A percentile compares a stretch with the other conserved stretches of the same genome.
These are phyloP conservation scores for Trichoderma sp. DNA, from an alignment of 2,329 filamentous ascomycete species.

Conservation along the genomic window DNA sequence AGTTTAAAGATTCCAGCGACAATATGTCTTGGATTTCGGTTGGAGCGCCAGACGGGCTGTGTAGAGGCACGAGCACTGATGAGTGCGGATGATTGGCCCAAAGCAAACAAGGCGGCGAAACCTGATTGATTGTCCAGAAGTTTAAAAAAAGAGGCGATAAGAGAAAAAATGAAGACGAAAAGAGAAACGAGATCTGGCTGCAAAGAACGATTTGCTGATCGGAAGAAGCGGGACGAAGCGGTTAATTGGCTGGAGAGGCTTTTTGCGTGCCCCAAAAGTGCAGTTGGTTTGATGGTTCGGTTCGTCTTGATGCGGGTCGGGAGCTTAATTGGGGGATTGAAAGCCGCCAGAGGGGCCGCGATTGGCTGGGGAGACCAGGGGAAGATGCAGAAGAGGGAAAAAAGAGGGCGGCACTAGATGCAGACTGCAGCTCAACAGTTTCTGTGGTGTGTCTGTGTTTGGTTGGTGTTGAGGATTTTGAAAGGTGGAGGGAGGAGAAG, in stretches of 20 bases:
- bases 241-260: neutral
- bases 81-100: slow-evolving; percentile 11
- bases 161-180: neutral
- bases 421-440: neutral
- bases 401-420: neutral
- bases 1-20: neutral
- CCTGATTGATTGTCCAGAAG: neutral
- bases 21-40: neutral
- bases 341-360: neutral
- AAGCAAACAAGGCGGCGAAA: neutral
- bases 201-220: slow-evolving; percentile 14
- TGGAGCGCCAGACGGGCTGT: neutral
- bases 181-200: neutral
- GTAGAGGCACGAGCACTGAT: neutral
- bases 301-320: slow-evolving; percentile 18
- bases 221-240: slow-evolving; percentile 17
- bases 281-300: slow-evolving; percentile 7
- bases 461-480: neutral
- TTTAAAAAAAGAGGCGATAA: neutral
- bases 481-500: neutral
- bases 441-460: neutral
- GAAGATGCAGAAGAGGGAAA: neutral
- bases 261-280: neutral
- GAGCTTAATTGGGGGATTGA: slow-evolving; percentile 14
- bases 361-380: neutral